Base-by-base conservation (phyloP, 2,329 filamentous ascomycete genomes). In the Acarospora socialis region DNA sequence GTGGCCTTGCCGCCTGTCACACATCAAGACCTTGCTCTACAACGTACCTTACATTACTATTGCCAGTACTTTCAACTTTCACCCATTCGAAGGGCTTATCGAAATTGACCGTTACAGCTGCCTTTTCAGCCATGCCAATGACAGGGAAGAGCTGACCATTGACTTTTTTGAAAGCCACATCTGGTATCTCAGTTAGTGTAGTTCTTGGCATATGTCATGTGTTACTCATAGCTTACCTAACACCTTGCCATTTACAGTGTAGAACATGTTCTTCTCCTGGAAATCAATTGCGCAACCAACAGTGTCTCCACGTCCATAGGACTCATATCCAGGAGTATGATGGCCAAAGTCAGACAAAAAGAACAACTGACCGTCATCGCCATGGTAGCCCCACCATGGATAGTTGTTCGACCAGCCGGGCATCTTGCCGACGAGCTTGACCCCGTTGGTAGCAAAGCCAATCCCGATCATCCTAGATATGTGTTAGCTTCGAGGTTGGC, bases 251-350 rank as follows among this genome's bases (percentile, higher is more conserved):
- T 36, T 36, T 3, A 14, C 8, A 4, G 30, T 34, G 15, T 24
- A 34, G 26, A 37, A 39, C 9, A 37, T 34, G 8, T 8, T 30
- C 17, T 28, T 28, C 10, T 31, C 35, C 10, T 24, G 10, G 7
- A 29, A 27, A 9, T 34, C 34, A 13, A 34, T 20, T 6, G 30
- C 34, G 20, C 37, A 39, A 14, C 34, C 37, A 12, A 37, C 20
- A 10, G 30, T 34, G 18, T 37, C 37, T 8, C 26, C 37, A 4
- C 27, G 35, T 10, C 34, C 29, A n/a, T 33, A 39, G 6, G 22
- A 16, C 12, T 15, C n/a, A n/a, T n/a, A n/a, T n/a, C n/a, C n/a
- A n/a, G n/a, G n/a, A n/a, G n/a, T n/a, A n/a, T n/a, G n/a, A n/a
- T n/a, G n/a, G n/a, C n/a, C n/a, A n/a, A n/a, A n/a, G n/a, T n/a